Evolutionary conservation across 2,329 filamentous ascomycete genomes (phyloP).

Genomic region (Colletotrichum spaethianum): DNA sequence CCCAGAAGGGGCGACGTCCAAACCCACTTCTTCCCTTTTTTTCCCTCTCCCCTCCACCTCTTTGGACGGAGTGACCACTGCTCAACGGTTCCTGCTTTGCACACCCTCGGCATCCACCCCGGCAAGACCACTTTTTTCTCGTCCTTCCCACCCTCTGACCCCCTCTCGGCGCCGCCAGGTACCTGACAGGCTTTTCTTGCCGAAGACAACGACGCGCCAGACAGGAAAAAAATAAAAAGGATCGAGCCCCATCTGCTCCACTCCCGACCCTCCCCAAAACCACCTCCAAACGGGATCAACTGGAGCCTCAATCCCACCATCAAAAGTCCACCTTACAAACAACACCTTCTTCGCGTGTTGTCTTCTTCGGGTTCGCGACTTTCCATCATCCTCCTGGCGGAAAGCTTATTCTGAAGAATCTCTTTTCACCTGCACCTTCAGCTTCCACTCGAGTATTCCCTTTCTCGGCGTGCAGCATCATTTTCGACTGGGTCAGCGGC

Average conservation of each 20-base stretch:
- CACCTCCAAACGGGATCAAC: conserved; percentile 44
- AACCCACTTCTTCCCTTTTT: conserved; percentile 42
- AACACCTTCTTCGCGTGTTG: conserved; percentile 38
- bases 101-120: conserved; percentile 40
- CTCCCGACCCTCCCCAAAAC: conserved; percentile 43
- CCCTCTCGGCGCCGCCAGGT: conserved; percentile 35
- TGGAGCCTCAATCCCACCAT: conserved; percentile 44
- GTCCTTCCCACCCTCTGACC: conserved; percentile 14
- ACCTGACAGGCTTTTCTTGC: conserved; percentile 40
- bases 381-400: conserved; percentile 38
- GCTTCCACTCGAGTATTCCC: conserved; percentile 19
- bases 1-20: conserved; percentile 41
- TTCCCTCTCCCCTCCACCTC: conserved; percentile 25
- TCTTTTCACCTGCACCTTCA: conserved; percentile 9
- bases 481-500: conserved; percentile 27
- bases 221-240: conserved; percentile 41
- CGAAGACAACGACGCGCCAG: conserved; percentile 34
- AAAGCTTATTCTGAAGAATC: conserved; percentile 22
- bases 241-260: conserved; percentile 43
- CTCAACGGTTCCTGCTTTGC: conserved; percentile 40
- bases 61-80: conserved; percentile 39
- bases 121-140: conserved; percentile 38
- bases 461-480: conserved; percentile 23
- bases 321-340: conserved; percentile 41
- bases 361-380: conserved; percentile 41